Base-by-base conservation (phyloP, 306 rosid genomes). In the Amphicarpaea edgeworthii region DNA sequence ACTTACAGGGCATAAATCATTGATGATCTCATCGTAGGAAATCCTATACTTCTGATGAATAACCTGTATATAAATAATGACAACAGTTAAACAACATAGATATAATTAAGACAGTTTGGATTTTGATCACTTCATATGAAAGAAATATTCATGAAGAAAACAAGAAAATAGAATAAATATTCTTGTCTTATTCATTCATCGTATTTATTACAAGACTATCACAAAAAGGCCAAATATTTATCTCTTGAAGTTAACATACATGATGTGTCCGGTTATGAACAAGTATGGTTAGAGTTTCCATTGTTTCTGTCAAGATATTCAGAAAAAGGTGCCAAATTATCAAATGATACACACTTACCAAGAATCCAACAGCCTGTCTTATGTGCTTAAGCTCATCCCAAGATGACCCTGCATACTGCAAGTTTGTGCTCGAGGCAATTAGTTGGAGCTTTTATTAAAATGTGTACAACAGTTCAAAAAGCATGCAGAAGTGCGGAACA, bases 1-100 rank as follows among this genome's bases (percentile, higher is more conserved):
- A 79, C 93, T 90, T 85, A 94, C 97, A 20, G 98, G 97, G 86
- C 98, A 94, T 74, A 94, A 89, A 85, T 94, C 97, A 74, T 94
- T 86, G 71, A 83, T 90, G 77, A 94, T 94, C 81, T 94, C 98
- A 78, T 92, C 98, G 16, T 90, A 90, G 38, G 98, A 92, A 46
- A 94, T 92, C 72, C 96, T 90, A 54, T 92, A 92, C 81, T 94
- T 94, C 77, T 94, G 93, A 90, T 94, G 98, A 75, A 94, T 94
- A 78, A 94, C 97, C 98, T 92, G 95, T 50, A 66, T 20, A 66
- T 55, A 63, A 73, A 68, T 76, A 78, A 61, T 58, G 43, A 58
- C 21, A 70, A 53, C 5, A 55, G 23, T 68, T 69, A 65, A 82
- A 77, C n/a, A 70, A 78, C 15, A 40, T 43, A 15, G 37, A 53